phyloP scores from a whole-genome alignment of 2,329 filamentous ascomycete genomes.

The Gnomoniopsis sp. region DNA sequence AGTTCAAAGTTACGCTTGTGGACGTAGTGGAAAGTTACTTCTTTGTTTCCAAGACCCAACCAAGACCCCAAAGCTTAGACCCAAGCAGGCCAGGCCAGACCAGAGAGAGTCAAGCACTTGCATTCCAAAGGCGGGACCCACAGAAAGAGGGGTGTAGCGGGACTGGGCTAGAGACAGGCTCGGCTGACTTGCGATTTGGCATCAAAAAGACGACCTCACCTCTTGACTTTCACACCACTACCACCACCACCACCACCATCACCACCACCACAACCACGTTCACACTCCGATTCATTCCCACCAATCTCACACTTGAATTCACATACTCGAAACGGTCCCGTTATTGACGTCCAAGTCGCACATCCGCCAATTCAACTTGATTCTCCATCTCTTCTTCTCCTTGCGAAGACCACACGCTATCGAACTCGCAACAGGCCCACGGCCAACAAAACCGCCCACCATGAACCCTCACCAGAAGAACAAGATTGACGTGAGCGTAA shows the following conservation, averaged over 20 bases:
- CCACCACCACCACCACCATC: background rate
- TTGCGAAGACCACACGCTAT: slow-evolving; percentile 1
- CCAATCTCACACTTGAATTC: background rate
- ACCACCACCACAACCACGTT: background rate
- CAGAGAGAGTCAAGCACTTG: too few species aligned
- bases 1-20: too few species aligned
- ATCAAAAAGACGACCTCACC: slow-evolving; percentile 6
- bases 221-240: background rate
- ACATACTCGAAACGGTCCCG: background rate
- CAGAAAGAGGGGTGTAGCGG: background rate
- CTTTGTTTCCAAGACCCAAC: too few species aligned
- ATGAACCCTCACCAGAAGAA: slow-evolving; percentile 99
- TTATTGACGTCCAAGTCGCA: too few species aligned
- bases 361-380: background rate
- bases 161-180: background rate
- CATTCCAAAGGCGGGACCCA: background rate
- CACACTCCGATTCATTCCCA: too few species aligned
- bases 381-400: background rate
- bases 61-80: too few species aligned
- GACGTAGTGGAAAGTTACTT: too few species aligned
- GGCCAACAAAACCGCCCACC: slow-evolving; percentile 25
- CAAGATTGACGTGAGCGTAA: slow-evolving; percentile 93
- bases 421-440: background rate
- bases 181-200: background rate
- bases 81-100: too few species aligned